phyloP scores from a whole-genome alignment of 2,329 filamentous ascomycete species.

The Aspergillus carbonarius region DNA sequence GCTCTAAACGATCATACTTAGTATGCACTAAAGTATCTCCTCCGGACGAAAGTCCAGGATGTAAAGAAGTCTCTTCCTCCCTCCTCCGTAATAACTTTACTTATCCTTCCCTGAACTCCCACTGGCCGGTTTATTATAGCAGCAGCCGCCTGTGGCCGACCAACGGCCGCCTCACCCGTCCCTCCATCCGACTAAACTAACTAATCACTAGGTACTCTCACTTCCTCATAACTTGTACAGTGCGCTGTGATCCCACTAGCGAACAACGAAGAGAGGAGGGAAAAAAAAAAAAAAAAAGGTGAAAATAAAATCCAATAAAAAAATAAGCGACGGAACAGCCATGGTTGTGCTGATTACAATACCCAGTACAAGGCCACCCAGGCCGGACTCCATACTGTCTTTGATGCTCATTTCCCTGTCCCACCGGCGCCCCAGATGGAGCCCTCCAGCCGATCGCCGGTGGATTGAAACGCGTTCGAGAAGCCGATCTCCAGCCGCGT shows the following conservation, averaged over 20 bases:
- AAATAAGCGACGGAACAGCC: too few species aligned
- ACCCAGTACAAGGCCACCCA: too few species aligned
- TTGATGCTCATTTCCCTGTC: background rate
- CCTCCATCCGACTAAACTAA: background rate
- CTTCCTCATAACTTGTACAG: too few species aligned
- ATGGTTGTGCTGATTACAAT: too few species aligned
- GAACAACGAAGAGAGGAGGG: too few species aligned
- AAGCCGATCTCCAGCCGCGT: conserved; percentile 13
- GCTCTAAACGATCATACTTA: background rate
- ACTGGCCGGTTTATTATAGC: conserved; percentile 1
- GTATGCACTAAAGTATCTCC: background rate
- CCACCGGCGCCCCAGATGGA: conserved; percentile 2
- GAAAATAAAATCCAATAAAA: too few species aligned
- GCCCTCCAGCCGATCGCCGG: conserved; percentile 6
- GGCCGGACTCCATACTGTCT: background rate
- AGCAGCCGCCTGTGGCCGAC: background rate
- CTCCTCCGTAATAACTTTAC: background rate
- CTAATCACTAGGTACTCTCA: too few species aligned
- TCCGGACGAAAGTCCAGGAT: background rate
- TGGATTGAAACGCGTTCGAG: conserved; percentile 13
- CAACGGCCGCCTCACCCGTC: background rate
- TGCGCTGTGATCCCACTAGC: background rate
- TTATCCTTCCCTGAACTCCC: background rate
- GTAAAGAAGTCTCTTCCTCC: background rate
- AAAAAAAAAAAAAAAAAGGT: too few species aligned